phyloP scores from a whole-genome alignment of 2,329 filamentous ascomycete species.

The Delphinella strobiligena region DNA sequence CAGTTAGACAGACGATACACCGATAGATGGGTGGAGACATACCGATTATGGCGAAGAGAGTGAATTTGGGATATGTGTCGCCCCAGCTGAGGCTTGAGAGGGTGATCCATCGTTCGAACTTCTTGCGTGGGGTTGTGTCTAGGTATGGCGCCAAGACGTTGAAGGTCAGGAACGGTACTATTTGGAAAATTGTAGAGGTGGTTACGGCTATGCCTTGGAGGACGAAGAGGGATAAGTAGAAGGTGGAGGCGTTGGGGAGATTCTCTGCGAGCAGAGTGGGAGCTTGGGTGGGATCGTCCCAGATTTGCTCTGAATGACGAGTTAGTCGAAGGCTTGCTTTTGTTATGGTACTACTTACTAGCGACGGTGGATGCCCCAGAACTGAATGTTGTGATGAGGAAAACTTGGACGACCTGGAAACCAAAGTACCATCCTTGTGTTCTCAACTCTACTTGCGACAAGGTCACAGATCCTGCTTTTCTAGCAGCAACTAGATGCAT shows the following conservation, averaged over 20 bases:
- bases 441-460: constrained; percentile 27
- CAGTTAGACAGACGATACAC: too few species aligned
- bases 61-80: constrained; percentile 29
- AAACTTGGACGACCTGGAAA: constrained; percentile 28
- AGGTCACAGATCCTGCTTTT: constrained; percentile 16
- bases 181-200: constrained; percentile 16
- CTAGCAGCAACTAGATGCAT: constrained; percentile 13
- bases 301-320: constrained; percentile 14
- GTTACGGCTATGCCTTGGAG: constrained; percentile 19
- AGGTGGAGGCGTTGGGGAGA: constrained; percentile 23
- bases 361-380: constrained; percentile 20
- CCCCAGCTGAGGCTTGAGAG: constrained; percentile 30
- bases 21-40: constrained; percentile 5
- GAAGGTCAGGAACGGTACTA: constrained; percentile 18
- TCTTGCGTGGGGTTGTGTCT: constrained; percentile 31
- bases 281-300: constrained; percentile 17
- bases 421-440: constrained; percentile 24
- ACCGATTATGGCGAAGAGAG: constrained; percentile 22
- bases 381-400: constrained; percentile 23
- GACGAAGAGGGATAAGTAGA: constrained; percentile 26
- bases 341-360: not conserved
- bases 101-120: constrained; percentile 30
- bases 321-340: not conserved
- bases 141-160: constrained; percentile 19
- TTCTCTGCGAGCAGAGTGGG: constrained; percentile 20